Percentiles rank a stretch among this genome's conserved stretches.
phyloP scores from a whole-genome alignment of 345 rosid species.

The Pseudoturritis turrita region DNA sequence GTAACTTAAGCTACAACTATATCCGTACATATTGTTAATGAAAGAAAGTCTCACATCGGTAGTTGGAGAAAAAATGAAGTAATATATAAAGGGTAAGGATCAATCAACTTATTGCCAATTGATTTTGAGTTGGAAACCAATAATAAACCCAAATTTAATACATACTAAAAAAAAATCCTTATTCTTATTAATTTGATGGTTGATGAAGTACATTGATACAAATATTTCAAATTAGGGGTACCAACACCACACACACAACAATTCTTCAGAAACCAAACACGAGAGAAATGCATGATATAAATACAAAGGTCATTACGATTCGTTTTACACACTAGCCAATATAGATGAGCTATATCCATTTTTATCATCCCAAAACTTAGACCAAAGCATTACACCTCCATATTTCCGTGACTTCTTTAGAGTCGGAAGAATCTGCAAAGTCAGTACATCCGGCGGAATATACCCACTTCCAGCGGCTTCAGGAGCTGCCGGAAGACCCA shows the following conservation, averaged over 20 bases:
- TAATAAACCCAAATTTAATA: too few relatives aligned
- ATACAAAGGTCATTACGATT: not conserved
- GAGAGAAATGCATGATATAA: not conserved
- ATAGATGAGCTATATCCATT: conserved; percentile 51
- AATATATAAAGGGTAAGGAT: too few relatives aligned
- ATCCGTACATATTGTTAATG: too few relatives aligned
- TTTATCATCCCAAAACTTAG: conserved; percentile 48
- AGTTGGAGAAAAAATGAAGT: too few relatives aligned
- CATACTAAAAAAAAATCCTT: too few relatives aligned
- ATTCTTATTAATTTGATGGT: not conserved
- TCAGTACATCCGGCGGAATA: conserved; percentile 40
- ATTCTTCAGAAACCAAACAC: not conserved
- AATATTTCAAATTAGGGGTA: not conserved
- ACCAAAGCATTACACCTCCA: conserved; percentile 71
- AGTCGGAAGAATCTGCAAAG: conserved; percentile 39
- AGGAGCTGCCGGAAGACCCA: conserved; percentile 57
- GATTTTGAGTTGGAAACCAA: too few relatives aligned
- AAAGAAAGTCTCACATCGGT: too few relatives aligned
- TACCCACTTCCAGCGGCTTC: conserved; percentile 55
- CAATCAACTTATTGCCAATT: too few relatives aligned
- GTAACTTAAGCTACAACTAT: too few relatives aligned
- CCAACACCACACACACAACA: not conserved
- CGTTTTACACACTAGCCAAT: conserved; percentile 31
- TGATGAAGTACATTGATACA: not conserved
- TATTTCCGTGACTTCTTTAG: conserved; percentile 42